Base-by-base conservation (phyloP, 169 alveolate genomes). In the Plasmodium coatneyi region DNA sequence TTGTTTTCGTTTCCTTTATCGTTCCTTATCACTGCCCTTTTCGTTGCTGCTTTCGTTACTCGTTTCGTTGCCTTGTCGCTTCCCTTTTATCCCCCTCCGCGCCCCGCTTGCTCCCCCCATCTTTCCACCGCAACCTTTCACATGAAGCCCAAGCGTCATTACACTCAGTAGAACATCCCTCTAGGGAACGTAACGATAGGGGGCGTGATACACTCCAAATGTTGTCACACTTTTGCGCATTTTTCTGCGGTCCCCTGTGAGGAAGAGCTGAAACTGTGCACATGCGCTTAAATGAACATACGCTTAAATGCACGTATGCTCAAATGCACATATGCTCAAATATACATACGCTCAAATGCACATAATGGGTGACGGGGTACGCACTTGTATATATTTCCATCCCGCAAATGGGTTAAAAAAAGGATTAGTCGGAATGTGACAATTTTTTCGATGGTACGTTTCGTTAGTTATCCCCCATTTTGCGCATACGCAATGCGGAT, bases 361-460 rank as follows among this genome's bases (percentile, higher is more conserved):
- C 72, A 56, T 56, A 16, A n/a, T 74, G 25, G 22, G 22, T 74
- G 46, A 34, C 7, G 41, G 28, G 32, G 22, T 36, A 19, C 25
- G 54, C 71, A 36, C 54, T 19, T 41, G 25, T 78, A 78, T 36
- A 22, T n/a, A n/a, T 19, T 30, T 34, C 49, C 52, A 30, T 12
- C 30, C 49, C 52, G 39, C 34, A 14, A 36, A 46, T 78, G 83
- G 19, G 83, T 66, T 2, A 78, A 78, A 19, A 78, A 41, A 41
- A 22, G 28, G 66, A 34, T 36, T 30, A 39, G 83, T 46, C 39
- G 30, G 41, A 39, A 36, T 12, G 49, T 7, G 39, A 32, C 25
- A 78, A 78, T 78, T 78, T 78, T 60, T 16, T 78, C 70, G 30
- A 78, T 78, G 12, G 83, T 39, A 39, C 30, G 30, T 78, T 78